Evolutionary conservation across 805 yeast species (phyloP), one percentile per base, ranked within the genome.

Genomic region (Starmerella cellae): DNA sequence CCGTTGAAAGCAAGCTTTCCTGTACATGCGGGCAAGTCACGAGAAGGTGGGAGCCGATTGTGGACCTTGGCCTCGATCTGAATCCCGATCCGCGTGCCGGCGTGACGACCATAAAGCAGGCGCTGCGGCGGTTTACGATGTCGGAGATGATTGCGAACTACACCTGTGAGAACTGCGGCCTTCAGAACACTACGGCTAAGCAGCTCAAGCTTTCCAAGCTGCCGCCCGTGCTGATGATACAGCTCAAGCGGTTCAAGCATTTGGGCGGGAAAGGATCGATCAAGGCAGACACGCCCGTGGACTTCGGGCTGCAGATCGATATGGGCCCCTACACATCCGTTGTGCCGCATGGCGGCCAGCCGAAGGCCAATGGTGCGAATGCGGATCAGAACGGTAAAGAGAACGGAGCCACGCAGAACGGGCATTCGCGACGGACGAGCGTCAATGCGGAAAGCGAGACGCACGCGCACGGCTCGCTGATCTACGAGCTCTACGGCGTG

Each of bases 41-140:
- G n/a, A 66, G 64, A 28, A 82, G 91, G 0, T 67, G 76, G 23
- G 98, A 91, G 59, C 96, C 96, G 4, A 75, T 82, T 68, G 70
- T 91, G 63, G 98, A 91, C 59, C 61, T 91, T 22, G 82, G 95
- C 2, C 66, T 91, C 45, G 95, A 84, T 55, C 74, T 87, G 41
- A 37, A 32, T 31, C 19, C 30, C 34, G 31, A 26, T 24, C 39
- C 39, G n/a, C 11, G 36, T 14, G 35, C 37, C 21, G 24, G 27
- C 58, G 63, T 62, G 8, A 38, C 48, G 1, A 54, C 67, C 4
- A 60, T 88, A 23, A 67, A 68, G 42, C 75, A 75, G 42, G 83
- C 95, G 60, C 68, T 85, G 19, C 70, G 71, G 47, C 73, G 78
- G 58, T 91, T 83, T 61, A 88, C 95, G 10, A 68, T 70, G 43